Conservation (phyloP, 331 rosid species). For the Prunus yedoensis region DNA sequence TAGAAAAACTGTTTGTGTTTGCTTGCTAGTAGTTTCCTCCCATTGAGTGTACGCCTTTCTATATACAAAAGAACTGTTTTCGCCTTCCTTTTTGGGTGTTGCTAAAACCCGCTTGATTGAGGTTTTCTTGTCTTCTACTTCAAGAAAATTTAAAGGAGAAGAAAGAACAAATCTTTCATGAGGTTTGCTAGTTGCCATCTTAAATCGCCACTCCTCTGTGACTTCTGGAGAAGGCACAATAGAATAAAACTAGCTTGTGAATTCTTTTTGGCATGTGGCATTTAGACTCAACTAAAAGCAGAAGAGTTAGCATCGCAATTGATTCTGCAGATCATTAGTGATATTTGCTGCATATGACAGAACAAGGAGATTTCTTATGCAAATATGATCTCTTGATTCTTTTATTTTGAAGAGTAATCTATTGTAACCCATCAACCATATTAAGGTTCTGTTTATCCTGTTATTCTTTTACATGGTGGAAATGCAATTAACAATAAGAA, state of each 20-base stretch:
- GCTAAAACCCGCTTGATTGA: neutral
- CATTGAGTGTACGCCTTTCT: neutral
- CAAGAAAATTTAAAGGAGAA: neutral
- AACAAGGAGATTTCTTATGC: neutral
- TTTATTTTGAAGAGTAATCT: neutral
- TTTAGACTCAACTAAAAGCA: neutral
- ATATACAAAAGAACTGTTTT: neutral
- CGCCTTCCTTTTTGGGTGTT: too few species aligned
- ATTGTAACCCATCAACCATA: neutral
- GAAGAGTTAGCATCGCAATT: neutral
- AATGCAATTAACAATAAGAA: neutral
- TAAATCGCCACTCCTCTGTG: neutral
- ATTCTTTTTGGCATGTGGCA: neutral
- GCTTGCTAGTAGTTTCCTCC: neutral
- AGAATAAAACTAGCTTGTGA: neutral
- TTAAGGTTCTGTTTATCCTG: too few species aligned
- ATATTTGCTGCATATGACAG: neutral
- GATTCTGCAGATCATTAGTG: neutral
- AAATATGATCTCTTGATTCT: neutral
- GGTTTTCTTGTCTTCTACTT: neutral
- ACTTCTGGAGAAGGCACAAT: neutral
- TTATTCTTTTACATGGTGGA: neutral
- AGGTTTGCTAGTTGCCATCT: neutral
- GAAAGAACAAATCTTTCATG: neutral
- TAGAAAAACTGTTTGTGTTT: neutral